Evolutionary conservation across 1,284 basidiomycete species (phyloP).

Genomic region (Phenoliferia sp.): DNA sequence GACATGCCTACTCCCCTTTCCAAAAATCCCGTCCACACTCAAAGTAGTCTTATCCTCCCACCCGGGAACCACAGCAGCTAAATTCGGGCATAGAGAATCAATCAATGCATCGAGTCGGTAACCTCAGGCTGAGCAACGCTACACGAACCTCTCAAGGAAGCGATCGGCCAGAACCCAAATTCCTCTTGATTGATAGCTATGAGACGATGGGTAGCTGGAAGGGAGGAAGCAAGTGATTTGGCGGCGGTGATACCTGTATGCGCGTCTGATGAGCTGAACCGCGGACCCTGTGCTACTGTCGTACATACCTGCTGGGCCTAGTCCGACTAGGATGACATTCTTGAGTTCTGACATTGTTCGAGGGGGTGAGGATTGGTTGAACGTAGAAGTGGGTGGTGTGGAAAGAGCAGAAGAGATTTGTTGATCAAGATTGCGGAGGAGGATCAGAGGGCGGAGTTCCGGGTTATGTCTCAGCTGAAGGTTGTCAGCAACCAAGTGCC

Average conservation of each 20-base stretch:
- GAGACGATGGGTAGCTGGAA: background rate
- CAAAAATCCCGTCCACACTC: constrained; percentile 40
- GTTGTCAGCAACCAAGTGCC: too few relatives aligned
- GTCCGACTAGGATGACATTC: constrained; percentile 4
- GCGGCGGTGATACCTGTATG: background rate
- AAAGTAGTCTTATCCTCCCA: constrained; percentile 8
- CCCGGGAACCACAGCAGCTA: background rate
- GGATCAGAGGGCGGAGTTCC: too few relatives aligned
- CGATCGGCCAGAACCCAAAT: background rate
- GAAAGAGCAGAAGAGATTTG: background rate
- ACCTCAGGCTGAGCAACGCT: background rate
- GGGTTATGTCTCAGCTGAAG: too few relatives aligned
- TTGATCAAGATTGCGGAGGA: background rate
- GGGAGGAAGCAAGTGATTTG: background rate
- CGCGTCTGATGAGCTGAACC: background rate
- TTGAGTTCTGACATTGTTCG: background rate
- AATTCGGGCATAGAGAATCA: background rate
- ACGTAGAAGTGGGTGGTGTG: too few relatives aligned
- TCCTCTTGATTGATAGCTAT: background rate
- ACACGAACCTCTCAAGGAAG: background rate
- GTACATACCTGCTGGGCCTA: background rate
- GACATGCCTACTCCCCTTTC: constrained; percentile 33
- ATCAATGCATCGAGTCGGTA: background rate
- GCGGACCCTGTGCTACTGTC: background rate
- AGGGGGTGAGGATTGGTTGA: background rate